phyloP scores from a whole-genome alignment of 768 basidiomycete genomes.

The Infundibulicybe gibba region DNA sequence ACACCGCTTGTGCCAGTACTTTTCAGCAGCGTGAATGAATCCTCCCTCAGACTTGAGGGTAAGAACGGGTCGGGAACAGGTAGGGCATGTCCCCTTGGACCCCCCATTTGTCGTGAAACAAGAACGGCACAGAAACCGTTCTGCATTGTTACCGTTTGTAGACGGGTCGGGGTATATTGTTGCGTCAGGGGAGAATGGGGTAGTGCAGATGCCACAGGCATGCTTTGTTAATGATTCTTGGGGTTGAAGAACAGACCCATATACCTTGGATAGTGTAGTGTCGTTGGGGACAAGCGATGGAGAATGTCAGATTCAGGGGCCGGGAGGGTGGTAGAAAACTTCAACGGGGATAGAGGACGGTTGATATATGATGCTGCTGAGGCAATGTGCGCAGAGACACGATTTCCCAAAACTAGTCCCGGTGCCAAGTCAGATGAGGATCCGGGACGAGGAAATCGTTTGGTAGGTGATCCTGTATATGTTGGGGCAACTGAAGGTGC shows the following conservation, averaged over 20 bases:
- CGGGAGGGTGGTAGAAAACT: slow-evolving; percentile 44
- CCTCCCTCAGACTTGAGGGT: slow-evolving; percentile 74
- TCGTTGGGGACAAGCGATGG: slow-evolving; percentile 44
- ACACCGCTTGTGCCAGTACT: slow-evolving; percentile 80
- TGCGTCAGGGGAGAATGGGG: slow-evolving; percentile 72
- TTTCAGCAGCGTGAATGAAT: slow-evolving; percentile 66
- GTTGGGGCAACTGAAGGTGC: slow-evolving; percentile 9
- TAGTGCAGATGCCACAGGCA: slow-evolving; percentile 62
- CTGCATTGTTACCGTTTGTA: slow-evolving; percentile 23
- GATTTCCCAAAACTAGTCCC: slow-evolving; percentile 33
- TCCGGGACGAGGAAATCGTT: slow-evolving; percentile 48
- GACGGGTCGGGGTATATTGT: slow-evolving; percentile 82
- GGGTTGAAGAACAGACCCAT: slow-evolving; percentile 80
- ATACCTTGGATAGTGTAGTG: slow-evolving; percentile 74
- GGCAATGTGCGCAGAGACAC: slow-evolving; percentile 56
- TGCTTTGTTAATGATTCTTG: slow-evolving; percentile 69
- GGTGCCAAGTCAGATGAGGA: slow-evolving; percentile 24
- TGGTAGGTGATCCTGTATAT: slow-evolving; percentile 16
- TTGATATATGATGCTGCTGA: slow-evolving; percentile 38
- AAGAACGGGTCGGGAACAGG: slow-evolving; percentile 69
- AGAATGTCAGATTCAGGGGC: slow-evolving; percentile 60
- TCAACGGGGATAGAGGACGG: slow-evolving; percentile 58
- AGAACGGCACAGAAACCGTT: slow-evolving; percentile 68
- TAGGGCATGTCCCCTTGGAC: slow-evolving; percentile 69
- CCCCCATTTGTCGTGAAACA: slow-evolving; percentile 76